Evolutionary conservation across 768 basidiomycete species (phyloP), one percentile per base, ranked within the genome.

Genomic region (Asterophora parasitica): DNA sequence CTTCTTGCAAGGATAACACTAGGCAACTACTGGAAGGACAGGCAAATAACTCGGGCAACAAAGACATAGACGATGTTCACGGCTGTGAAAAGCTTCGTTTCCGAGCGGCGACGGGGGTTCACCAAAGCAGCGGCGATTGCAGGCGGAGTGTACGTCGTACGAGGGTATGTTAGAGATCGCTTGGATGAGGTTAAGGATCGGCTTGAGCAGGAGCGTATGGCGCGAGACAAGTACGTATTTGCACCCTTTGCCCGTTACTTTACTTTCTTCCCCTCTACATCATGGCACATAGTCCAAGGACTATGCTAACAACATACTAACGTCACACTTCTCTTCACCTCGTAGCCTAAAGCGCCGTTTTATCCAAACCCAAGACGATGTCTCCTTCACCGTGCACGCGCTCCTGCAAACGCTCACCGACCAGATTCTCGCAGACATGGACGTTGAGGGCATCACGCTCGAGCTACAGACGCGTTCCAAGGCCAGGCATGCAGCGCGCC

Each of bases 321-420:
- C 23, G 23, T 6, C 23, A 3, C 23, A 6, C 23, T 6, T 23
- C n/a, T n/a, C n/a, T n/a, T n/a, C n/a, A n/a, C n/a, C n/a, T 3
- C 23, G 23, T 23, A 92, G 90, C 55, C 66, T 93, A 20, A 76
- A 79, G 43, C 72, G 81, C 38, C 74, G 92, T 30, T 94, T 91
- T 62, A 71, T 75, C 28, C 81, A 87, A 52, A 89, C 83, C 19
- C 83, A 87, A 54, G 81, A 88, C 49, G 85, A 92, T 58, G 74
- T 79, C 17, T 79, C 84, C 6, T 94, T 81, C 59, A 91, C 86
- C 0, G 70, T 85, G 40, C 79, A 86, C 60, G 81, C 85, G 0
- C 72, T 85, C 33, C 64, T 89, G 13, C 82, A 84, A 1, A 82
- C 83, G 1, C 73, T 91, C 13, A 75, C 79, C 5, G 67, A 75